Conservation (phyloP, 1,139 yeast genomes). For the Chernovozyma aurita region DNA sequence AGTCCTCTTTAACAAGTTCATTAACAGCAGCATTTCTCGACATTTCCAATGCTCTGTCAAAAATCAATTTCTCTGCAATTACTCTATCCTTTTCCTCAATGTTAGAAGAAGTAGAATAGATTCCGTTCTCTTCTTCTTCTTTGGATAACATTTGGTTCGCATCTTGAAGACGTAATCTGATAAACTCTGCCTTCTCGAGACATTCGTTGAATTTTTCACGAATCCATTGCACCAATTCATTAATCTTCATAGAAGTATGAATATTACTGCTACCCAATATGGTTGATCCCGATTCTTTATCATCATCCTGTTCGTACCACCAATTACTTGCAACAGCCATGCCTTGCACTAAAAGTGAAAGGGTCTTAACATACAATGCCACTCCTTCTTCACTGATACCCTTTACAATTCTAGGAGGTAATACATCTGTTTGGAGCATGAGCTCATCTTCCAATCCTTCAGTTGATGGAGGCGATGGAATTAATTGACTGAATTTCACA, state of each 20-base stretch:
- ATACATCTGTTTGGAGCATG: slow-evolving; percentile 34
- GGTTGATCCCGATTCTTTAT: slow-evolving; percentile 9
- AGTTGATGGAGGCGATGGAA: slow-evolving; percentile 70
- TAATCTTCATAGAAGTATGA: slow-evolving; percentile 44
- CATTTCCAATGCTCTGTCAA: slow-evolving; percentile 90
- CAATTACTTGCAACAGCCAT: slow-evolving; percentile 82
- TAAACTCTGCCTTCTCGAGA: slow-evolving; percentile 81
- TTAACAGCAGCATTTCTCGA: slow-evolving; percentile 86
- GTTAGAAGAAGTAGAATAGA: slow-evolving; percentile 2
- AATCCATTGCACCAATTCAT: slow-evolving; percentile 88
- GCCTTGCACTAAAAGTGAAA: slow-evolving; percentile 77
- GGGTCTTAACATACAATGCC: slow-evolving; percentile 74
- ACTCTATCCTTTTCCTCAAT: slow-evolving; percentile 20
- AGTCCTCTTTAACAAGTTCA: slow-evolving; percentile 73
- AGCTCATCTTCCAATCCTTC: slow-evolving; percentile 39
- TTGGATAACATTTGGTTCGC: slow-evolving; percentile 32
- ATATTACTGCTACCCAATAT: slow-evolving; percentile 7
- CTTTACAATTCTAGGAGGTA: slow-evolving; percentile 58
- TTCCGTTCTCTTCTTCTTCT: slow-evolving; percentile 7
- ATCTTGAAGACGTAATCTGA: slow-evolving; percentile 52
- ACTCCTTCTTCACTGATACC: slow-evolving; percentile 82
- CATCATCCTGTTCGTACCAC: slow-evolving; percentile 60
- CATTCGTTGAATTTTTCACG: slow-evolving; percentile 85
- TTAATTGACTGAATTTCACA: slow-evolving; percentile 78
- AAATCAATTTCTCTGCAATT: slow-evolving; percentile 78